These are phyloP conservation scores for Aspergillus avenaceus DNA, from an alignment of 495 filamentous ascomycete species.

Conservation along the genomic window DNA sequence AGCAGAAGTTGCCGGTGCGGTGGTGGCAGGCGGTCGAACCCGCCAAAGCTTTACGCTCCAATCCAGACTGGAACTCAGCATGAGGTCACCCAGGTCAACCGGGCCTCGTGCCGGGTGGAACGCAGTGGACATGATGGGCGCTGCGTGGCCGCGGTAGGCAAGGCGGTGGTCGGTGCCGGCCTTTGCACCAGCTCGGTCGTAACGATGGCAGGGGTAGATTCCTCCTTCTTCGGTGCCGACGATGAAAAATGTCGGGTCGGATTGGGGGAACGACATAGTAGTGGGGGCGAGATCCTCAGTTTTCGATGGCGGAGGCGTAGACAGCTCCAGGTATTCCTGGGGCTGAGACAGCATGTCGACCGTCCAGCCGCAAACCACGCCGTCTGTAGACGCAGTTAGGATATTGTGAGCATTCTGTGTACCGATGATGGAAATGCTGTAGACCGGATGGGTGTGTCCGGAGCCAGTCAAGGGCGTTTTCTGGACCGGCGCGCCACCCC, in stretches of 20 bases:
- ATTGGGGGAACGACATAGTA: constrained; percentile 92
- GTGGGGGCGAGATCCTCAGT: constrained; percentile 94
- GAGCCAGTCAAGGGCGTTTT: constrained; percentile 90
- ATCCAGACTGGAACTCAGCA: constrained; percentile 81
- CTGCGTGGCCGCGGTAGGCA: constrained; percentile 80
- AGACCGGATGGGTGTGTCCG: constrained; percentile 95
- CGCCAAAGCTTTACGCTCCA: constrained; percentile 98
- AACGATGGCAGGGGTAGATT: constrained; percentile 94
- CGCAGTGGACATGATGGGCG: constrained; percentile 91
- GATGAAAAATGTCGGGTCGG: constrained; percentile 95
- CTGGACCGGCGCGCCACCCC: constrained; percentile 82
- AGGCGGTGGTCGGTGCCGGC: constrained; percentile 86
- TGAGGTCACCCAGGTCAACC: constrained; percentile 91
- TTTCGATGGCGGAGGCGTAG: constrained; percentile 79
- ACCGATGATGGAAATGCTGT: constrained; percentile 89
- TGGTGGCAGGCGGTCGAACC: constrained; percentile 63
- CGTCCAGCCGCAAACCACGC: constrained; percentile 93
- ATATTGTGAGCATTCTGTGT: constrained; percentile 99
- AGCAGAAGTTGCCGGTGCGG: constrained; percentile 39
- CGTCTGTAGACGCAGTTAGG: constrained; percentile 91
- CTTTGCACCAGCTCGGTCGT: constrained; percentile 94
- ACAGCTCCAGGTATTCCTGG: constrained; percentile 84
- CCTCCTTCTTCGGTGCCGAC: constrained; percentile 94
- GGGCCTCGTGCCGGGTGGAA: constrained; percentile 91
- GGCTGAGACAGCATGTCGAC: constrained; percentile 96